Conservation (phyloP, 2,329 filamentous ascomycete species). For the Colletotrichum camelliae region DNA sequence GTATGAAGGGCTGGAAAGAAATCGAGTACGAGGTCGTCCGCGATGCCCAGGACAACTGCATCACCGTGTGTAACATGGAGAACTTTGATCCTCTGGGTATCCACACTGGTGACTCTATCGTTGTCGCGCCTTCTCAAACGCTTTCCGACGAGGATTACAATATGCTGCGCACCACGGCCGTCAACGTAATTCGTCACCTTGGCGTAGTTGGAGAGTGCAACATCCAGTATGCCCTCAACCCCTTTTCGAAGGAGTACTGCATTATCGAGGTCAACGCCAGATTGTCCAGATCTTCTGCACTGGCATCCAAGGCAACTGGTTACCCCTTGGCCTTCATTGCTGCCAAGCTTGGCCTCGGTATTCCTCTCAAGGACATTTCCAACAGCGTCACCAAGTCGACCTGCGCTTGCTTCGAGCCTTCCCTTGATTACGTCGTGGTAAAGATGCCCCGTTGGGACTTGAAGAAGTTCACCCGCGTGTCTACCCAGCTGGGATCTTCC, state of each 20-base stretch:
- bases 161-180: slow-evolving; percentile 95
- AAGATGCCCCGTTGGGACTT: slow-evolving; percentile 99
- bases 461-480: slow-evolving; percentile 98
- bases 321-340: slow-evolving; percentile 97
- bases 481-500: slow-evolving; percentile 92
- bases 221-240: slow-evolving; percentile 97
- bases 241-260: slow-evolving; percentile 94
- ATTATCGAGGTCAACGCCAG: slow-evolving; percentile 99
- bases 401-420: slow-evolving; percentile 97
- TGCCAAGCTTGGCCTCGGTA: slow-evolving; percentile 92
- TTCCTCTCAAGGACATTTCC: slow-evolving; percentile 93
- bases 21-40: slow-evolving; percentile 99
- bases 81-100: slow-evolving; percentile 99
- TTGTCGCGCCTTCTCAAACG: slow-evolving; percentile 96
- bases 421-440: slow-evolving; percentile 95
- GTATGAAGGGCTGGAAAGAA: slow-evolving; percentile 99
- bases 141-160: slow-evolving; percentile 98
- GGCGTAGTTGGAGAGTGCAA: slow-evolving; percentile 99
- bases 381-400: slow-evolving; percentile 97
- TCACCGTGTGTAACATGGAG: slow-evolving; percentile 99
- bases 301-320: slow-evolving; percentile 96
- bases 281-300: slow-evolving; percentile 90
- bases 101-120: slow-evolving; percentile 97
- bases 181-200: slow-evolving; percentile 96
- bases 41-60: slow-evolving; percentile 95